Conservation (phyloP, 2,329 filamentous ascomycete genomes). For the Trichoderma aggressivum region DNA sequence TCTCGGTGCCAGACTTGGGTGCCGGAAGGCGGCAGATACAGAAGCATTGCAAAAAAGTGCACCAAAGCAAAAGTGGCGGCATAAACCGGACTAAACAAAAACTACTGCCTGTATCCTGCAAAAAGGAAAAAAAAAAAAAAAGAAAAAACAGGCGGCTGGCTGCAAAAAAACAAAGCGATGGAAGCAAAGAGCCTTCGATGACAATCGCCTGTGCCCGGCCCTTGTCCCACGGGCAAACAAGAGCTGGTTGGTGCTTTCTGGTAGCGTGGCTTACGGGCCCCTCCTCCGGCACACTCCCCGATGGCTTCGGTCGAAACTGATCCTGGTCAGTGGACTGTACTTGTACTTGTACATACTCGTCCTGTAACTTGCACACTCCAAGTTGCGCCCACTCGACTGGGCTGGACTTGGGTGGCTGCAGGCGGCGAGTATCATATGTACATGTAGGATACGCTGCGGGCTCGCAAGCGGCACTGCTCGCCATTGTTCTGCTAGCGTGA, state of each 20-base stretch:
- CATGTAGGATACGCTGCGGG: not conserved
- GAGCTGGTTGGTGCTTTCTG: constrained; percentile 17
- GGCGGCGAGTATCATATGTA: not conserved
- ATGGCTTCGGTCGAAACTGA: not conserved
- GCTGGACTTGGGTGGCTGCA: not conserved
- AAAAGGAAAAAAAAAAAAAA: not conserved
- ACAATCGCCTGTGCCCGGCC: constrained; percentile 1
- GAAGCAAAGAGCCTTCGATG: not conserved
- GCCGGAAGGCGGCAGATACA: not conserved
- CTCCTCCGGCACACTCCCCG: constrained; percentile 15
- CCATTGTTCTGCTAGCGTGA: constrained; percentile 7
- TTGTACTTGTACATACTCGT: not conserved
- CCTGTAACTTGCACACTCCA: not conserved
- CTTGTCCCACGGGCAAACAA: constrained; percentile 14
- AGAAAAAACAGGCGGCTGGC: not conserved
- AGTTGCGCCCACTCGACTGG: not conserved
- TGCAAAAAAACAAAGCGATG: not conserved
- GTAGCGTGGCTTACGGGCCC: constrained; percentile 16
- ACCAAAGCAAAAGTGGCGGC: not conserved
- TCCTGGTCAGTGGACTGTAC: not conserved
- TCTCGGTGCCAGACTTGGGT: not conserved
- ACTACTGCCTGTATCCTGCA: not conserved
- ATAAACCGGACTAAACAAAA: not conserved
- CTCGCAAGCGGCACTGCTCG: not conserved
- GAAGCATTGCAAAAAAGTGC: not conserved